A percentile compares a stretch with the other conserved stretches of the same genome.
These are phyloP conservation scores for Citrus unshiu DNA, from an alignment of 345 rosid genomes.

Conservation along the genomic window DNA sequence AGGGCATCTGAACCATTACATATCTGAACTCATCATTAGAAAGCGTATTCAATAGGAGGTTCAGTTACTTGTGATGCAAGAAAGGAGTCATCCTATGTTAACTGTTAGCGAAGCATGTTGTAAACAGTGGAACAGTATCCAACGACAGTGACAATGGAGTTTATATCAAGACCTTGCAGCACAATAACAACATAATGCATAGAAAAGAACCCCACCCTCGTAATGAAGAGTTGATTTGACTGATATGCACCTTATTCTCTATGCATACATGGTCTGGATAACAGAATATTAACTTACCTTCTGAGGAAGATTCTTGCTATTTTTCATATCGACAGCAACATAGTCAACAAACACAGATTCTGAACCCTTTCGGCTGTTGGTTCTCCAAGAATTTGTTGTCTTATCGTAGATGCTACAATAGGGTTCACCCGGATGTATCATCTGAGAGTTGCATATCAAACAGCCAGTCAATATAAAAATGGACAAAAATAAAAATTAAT, in stretches of 20 bases:
- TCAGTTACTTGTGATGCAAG: background rate
- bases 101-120: background rate
- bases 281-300: slow-evolving; percentile 45
- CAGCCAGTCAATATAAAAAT: background rate
- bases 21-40: background rate
- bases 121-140: background rate
- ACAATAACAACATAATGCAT: background rate
- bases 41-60: background rate
- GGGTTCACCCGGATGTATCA: slow-evolving; percentile 59
- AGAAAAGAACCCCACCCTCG: background rate
- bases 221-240: background rate
- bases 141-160: background rate
- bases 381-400: slow-evolving; percentile 37
- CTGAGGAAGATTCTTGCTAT: slow-evolving; percentile 51
- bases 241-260: background rate
- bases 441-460: slow-evolving; percentile 38
- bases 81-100: background rate
- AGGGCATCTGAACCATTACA: background rate
- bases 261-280: background rate
- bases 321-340: slow-evolving; percentile 78
- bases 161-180: background rate
- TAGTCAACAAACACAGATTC: slow-evolving; percentile 75
- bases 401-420: slow-evolving; percentile 66
- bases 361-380: slow-evolving; percentile 53
- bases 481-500: background rate